Evolutionary conservation across 2,329 filamentous ascomycete genomes (phyloP).

Genomic region (Pleochaeta shiraiana): DNA sequence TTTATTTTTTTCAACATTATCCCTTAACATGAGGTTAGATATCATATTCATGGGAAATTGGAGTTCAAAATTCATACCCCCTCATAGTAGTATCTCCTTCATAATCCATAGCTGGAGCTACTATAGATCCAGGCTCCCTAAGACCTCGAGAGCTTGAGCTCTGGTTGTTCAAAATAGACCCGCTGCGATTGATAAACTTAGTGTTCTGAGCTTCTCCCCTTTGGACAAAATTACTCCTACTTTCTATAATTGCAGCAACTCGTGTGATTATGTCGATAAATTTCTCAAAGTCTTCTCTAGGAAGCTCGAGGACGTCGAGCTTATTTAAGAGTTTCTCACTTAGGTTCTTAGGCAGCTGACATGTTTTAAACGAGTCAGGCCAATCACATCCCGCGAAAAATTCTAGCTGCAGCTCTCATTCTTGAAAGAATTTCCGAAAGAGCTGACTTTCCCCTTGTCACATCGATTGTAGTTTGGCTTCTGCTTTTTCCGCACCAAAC

Average conservation of each 20-base stretch:
- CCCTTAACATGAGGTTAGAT: neutral
- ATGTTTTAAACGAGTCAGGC: neutral
- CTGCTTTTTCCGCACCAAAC: neutral
- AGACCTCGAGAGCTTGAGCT: no score
- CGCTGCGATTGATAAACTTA: neutral
- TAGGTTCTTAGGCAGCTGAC: neutral
- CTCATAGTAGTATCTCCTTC: neutral
- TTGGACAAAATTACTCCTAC: neutral
- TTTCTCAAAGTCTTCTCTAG: neutral
- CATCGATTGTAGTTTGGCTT: neutral
- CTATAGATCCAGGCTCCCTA: neutral
- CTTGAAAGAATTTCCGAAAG: neutral
- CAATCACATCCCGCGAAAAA: neutral
- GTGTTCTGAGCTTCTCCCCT: neutral
- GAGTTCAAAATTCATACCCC: neutral
- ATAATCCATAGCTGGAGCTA: neutral
- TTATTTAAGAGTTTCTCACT: neutral
- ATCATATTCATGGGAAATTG: neutral
- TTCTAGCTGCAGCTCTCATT: neutral
- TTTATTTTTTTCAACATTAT: neutral
- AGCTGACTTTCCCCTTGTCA: neutral
- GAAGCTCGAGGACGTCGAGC: neutral
- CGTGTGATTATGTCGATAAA: neutral
- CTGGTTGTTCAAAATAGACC: no score
- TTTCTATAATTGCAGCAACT: neutral